A percentile compares a stretch with the other conserved stretches of the same genome.
Conservation (phyloP, 129 eudicot genomes). For the Flaveria robusta region DNA sequence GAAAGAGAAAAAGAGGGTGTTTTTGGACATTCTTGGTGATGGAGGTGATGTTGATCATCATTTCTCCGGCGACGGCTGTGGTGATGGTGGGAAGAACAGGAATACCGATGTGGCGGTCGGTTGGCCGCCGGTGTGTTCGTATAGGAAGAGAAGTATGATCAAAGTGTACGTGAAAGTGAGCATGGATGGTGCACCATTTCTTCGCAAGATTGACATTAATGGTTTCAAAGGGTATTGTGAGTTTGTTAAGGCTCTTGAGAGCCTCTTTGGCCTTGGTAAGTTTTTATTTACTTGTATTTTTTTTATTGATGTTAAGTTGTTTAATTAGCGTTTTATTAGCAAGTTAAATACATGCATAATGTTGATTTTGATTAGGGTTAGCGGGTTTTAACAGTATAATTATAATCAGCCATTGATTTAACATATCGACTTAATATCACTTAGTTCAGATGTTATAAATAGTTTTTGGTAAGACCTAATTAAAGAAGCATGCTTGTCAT, state of each 20-base stretch:
- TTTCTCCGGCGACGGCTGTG: not conserved
- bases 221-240: conserved; percentile 14
- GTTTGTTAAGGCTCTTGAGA: conserved; percentile 15
- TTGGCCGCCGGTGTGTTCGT: conserved; percentile 12
- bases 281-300: not conserved
- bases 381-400: not conserved
- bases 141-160: conserved; percentile 8
- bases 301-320: not conserved
- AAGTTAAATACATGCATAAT: not conserved
- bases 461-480: not conserved
- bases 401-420: not conserved
- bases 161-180: conserved; percentile 15
- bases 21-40: not conserved
- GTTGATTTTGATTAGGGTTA: not conserved
- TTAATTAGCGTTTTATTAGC: not conserved
- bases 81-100: conserved; percentile 2
- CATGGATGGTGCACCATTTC: conserved; percentile 16
- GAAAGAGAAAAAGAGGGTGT: conserved; percentile 14
- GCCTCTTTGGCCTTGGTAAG: conserved; percentile 13
- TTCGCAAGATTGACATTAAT: conserved; percentile 9
- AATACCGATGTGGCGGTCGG: not conserved
- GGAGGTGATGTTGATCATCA: not conserved
- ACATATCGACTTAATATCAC: not conserved
- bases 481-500: conserved; percentile 5
- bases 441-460: not conserved